Evolutionary conservation across 2,329 filamentous ascomycete genomes (phyloP), one percentile per base, ranked within the genome.

Genomic region (Microdochium paspali): DNA sequence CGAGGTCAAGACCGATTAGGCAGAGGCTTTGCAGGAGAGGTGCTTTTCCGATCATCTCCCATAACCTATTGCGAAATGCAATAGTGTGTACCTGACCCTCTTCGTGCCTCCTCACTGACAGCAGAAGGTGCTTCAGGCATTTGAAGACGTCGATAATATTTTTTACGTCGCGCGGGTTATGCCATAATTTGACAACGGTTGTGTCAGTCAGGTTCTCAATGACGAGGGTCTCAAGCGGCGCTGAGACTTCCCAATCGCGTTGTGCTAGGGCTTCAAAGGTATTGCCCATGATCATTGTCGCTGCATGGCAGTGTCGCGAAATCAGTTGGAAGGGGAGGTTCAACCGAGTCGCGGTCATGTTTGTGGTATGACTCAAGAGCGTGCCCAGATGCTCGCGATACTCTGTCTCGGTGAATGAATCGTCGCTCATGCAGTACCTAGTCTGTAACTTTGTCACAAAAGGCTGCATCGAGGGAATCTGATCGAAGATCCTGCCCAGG

Each of bases 321-420:
- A 76, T 66, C 9, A 77, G 62, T 53, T 75, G 72, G 49, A 74
- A 76, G 3, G 74, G 74, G 4, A 78, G 66, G 50, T 70, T 74
- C 21, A 78, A 58, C 39, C 72, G 71, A n/a, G 77, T 56, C 3
- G 72, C 63, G 5, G 68, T 63, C 47, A 74, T 58, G 21, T 69
- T 65, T 35, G 70, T 68, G 47, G 70, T 71, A 47, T 67, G 60
- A 51, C 67, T 65, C 1, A 78, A 61, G 25, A 76, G 64, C 24
- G 59, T 59, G 45, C 68, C 64, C 6, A 76, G 56, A 9, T 63
- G 61, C 4, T 54, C 50, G 32, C 65, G 63, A 54, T 71, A 78
- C 42, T 77, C 73, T 4, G 59, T 54, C 53, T 74, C 72, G 40
- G 72, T 76, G 52, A 77, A 77, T 9, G 72, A 71, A 15, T 50